phyloP scores from a whole-genome alignment of 768 basidiomycete species.

The Crassisporium funariophilum region DNA sequence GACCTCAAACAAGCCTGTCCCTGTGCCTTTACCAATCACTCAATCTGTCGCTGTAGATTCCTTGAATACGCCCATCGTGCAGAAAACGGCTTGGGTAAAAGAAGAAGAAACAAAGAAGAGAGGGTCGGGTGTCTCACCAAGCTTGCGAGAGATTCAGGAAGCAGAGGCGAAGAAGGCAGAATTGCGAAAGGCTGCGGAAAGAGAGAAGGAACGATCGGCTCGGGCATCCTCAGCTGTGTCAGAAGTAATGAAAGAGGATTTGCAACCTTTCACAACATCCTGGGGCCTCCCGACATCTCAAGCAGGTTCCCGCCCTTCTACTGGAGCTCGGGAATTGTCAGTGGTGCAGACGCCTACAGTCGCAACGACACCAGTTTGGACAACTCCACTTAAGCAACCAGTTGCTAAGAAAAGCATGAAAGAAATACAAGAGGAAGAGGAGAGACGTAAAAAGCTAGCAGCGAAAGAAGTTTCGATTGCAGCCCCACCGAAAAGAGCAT shows the following conservation, averaged over 20 bases:
- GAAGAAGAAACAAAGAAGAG: slow-evolving; percentile 71
- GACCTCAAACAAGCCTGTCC: background rate
- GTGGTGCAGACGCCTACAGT: slow-evolving; percentile 29
- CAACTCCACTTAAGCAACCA: slow-evolving; percentile 54
- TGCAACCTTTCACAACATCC: slow-evolving; percentile 65
- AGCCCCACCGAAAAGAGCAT: slow-evolving; percentile 63
- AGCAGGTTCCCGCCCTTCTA: slow-evolving; percentile 52
- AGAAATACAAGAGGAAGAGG: slow-evolving; percentile 98
- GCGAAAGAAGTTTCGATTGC: slow-evolving; percentile 61
- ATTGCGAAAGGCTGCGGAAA: slow-evolving; percentile 71
- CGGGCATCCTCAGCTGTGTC: slow-evolving; percentile 42
- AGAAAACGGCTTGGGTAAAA: slow-evolving; percentile 67
- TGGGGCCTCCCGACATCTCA: slow-evolving; percentile 92
- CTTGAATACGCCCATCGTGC: slow-evolving; percentile 26
- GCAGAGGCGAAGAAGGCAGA: slow-evolving; percentile 84
- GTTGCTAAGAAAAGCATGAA: slow-evolving; percentile 90
- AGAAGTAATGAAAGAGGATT: slow-evolving; percentile 52
- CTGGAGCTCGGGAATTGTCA: slow-evolving; percentile 43
- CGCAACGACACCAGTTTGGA: slow-evolving; percentile 68
- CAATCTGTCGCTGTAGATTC: slow-evolving; percentile 14
- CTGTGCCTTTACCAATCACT: background rate
- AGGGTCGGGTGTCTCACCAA: slow-evolving; percentile 48
- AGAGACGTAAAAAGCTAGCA: slow-evolving; percentile 72
- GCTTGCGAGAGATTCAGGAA: slow-evolving; percentile 94
- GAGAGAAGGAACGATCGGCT: slow-evolving; percentile 65